These are phyloP conservation scores for Fusarium begoniae DNA, from an alignment of 2,329 filamentous ascomycete genomes.

Conservation along the genomic window DNA sequence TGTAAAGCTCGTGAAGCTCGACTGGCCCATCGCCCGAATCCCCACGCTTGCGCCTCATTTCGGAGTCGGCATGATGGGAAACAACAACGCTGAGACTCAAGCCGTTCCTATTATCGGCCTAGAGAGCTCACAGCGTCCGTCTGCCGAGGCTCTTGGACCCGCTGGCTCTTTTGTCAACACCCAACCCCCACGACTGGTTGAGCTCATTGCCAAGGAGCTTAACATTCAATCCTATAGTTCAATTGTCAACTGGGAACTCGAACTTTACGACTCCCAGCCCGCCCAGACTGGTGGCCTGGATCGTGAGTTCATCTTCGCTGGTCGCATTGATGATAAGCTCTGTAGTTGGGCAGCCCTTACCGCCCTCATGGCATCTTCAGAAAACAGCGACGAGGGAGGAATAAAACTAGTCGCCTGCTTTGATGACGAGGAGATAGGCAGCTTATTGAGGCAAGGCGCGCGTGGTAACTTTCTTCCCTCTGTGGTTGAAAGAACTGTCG, in stretches of 20 bases:
- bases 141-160: slow-evolving; percentile 62
- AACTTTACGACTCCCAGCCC: slow-evolving; percentile 91
- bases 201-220: slow-evolving; percentile 82
- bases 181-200: slow-evolving; percentile 86
- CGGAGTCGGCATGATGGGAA: slow-evolving; percentile 75
- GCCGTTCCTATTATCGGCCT: slow-evolving; percentile 94
- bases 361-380: slow-evolving; percentile 76
- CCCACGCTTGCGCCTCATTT: slow-evolving; percentile 96
- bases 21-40: slow-evolving; percentile 93
- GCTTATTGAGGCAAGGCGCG: slow-evolving; percentile 88
- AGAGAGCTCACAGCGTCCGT: slow-evolving; percentile 67
- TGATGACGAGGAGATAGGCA: slow-evolving; percentile 97
- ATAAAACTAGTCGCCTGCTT: slow-evolving; percentile 95
- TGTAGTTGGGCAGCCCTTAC: slow-evolving; percentile 93
- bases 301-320: slow-evolving; percentile 93
- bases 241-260: slow-evolving; percentile 96
- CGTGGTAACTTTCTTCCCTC: slow-evolving; percentile 86
- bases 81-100: slow-evolving; percentile 86
- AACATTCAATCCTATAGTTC: slow-evolving; percentile 73
- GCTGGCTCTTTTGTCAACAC: slow-evolving; percentile 79
- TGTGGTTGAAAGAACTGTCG: slow-evolving; percentile 82
- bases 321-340: slow-evolving; percentile 96
- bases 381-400: slow-evolving; percentile 67
- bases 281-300: slow-evolving; percentile 85
- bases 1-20: slow-evolving; percentile 86